Evolutionary conservation across 345 rosid species (phyloP).

Genomic region (Melastoma malabathricum): DNA sequence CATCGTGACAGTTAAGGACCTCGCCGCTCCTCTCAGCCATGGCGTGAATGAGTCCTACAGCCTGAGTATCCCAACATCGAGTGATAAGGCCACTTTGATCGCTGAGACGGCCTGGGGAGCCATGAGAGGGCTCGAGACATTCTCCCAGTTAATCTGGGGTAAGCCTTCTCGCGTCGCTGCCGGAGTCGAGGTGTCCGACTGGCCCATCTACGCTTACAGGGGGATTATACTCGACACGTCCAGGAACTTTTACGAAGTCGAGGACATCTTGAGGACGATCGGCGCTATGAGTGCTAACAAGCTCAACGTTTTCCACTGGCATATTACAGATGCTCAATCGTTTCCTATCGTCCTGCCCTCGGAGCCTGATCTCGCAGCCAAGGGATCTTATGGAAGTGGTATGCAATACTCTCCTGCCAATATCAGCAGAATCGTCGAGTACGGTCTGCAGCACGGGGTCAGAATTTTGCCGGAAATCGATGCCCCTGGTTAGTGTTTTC

Average conservation of each 20-base stretch:
- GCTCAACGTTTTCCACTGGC: slow-evolving; percentile 91
- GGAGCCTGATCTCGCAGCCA: slow-evolving; percentile 57
- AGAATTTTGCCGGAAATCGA: slow-evolving; percentile 76
- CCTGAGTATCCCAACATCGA: slow-evolving; percentile 31
- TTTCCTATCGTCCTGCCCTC: slow-evolving; percentile 70
- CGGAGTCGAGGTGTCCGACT: slow-evolving; percentile 40
- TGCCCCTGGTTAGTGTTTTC: background rate
- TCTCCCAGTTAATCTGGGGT: slow-evolving; percentile 79
- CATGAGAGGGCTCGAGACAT: slow-evolving; percentile 78
- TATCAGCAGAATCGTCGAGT: slow-evolving; percentile 37
- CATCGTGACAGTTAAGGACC: slow-evolving; percentile 28
- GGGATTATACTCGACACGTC: slow-evolving; percentile 74
- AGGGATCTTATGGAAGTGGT: slow-evolving; percentile 53
- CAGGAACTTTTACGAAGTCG: slow-evolving; percentile 59
- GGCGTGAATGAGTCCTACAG: slow-evolving; percentile 62
- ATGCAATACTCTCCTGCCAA: slow-evolving; percentile 52
- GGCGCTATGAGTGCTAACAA: slow-evolving; percentile 64
- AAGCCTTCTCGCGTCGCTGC: slow-evolving; percentile 25
- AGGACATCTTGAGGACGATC: slow-evolving; percentile 54
- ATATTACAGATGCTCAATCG: slow-evolving; percentile 71
- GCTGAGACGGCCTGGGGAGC: slow-evolving; percentile 75
- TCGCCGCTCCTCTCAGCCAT: slow-evolving; percentile 39
- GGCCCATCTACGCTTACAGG: slow-evolving; percentile 56
- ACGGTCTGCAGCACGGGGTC: slow-evolving; percentile 70
- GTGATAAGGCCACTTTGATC: slow-evolving; percentile 18